Evolutionary conservation across 2,329 filamentous ascomycete species (phyloP), one percentile per base, ranked within the genome.

Genomic region (Epichloe aotearoae): DNA sequence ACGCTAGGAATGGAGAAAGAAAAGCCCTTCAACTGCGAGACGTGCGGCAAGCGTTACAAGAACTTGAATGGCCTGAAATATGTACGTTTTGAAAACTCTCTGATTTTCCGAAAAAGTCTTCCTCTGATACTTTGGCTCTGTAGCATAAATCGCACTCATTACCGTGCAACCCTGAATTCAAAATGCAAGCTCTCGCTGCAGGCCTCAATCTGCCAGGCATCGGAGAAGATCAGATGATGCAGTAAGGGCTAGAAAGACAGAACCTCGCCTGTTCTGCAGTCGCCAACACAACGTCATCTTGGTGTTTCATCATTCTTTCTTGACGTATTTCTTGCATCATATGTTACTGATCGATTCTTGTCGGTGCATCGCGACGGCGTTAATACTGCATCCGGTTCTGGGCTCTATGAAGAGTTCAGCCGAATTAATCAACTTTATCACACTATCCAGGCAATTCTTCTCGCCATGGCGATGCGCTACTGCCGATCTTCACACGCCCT

Each of bases 1-100:
- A 97, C 93, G 1, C 74, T 95, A 37, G 93, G 93, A n/a, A 98
- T 98, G 93, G 93, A 98, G 71, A 98, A 97, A 67, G 91, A 97
- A 73, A 98, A 98, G 73, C 93, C 93, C 3, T 97, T 97, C 66
- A 90, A 90, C 63, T 98, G 93, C 67, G 90, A 97, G 57, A 85
- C 89, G 11, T 98, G 93, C 64, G 90, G 91, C 61, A 98, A 98
- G 74, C 86, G 93, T 49, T 98, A 98, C 73, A 98, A 98, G 82
- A 98, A 98, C 64, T 69, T 98, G 54, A 98, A 98, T 68, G 93
- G 93, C 6, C 79, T 98, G 55, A 98, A 98, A 81, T 98, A 98
- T 64, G 80, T 84, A 69, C 69, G 80, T 49, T 19, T 70, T 39
- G 37, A 8, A n/a, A n/a, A 19, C 4, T 17, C 2, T 20, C n/a